Base-by-base conservation (phyloP, 257 asterid genomes). In the Schizonepeta tenuifolia region DNA sequence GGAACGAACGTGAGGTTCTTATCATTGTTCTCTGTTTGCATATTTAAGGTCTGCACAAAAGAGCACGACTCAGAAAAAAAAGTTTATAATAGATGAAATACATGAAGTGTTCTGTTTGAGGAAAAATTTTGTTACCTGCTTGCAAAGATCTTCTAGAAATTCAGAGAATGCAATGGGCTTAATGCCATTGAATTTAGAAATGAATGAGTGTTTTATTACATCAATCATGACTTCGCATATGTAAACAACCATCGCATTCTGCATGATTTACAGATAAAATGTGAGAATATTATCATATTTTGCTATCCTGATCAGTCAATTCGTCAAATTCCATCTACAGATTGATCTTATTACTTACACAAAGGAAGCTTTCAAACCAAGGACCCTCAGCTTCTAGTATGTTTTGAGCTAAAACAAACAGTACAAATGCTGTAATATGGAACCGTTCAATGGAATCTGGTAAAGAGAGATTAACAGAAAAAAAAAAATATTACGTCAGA, bases 361-460 rank as follows among this genome's bases (percentile, higher is more conserved):
- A 81, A 61, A 92, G 73, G 78, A 92, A 95, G 81, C 83, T 92
- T 83, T 81, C 81, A 69, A 95, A 90, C 99, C 99, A 95, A 78
- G 96, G 90, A 62, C 97, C 98, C 82, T 92, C 98, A 21, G 97
- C 96, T 80, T 95, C 99, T 58, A 81, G 89, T 74, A 95, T 86
- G 73, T 92, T 95, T 77, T 95, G 98, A 80, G 98, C 99, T 77
- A 95, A 86, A 85, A 95, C 98, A 82, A 90, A 92, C 82, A 95
- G 78, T 76, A 95, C 80, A 81, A 92, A 95, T 74, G 98, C 97
- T 17, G 86, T 84, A 72, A 95, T 92, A 76, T 95, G 99, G 89
- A 95, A 95, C 82, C 99, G 86, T 84, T 95, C 99, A 51, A 95
- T 83, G 26, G 97, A 86, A 90, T 95, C 98, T 95, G 96, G 62